These are phyloP conservation scores for Mycena epipterygia DNA, from an alignment of 768 basidiomycete species.

Conservation along the genomic window DNA sequence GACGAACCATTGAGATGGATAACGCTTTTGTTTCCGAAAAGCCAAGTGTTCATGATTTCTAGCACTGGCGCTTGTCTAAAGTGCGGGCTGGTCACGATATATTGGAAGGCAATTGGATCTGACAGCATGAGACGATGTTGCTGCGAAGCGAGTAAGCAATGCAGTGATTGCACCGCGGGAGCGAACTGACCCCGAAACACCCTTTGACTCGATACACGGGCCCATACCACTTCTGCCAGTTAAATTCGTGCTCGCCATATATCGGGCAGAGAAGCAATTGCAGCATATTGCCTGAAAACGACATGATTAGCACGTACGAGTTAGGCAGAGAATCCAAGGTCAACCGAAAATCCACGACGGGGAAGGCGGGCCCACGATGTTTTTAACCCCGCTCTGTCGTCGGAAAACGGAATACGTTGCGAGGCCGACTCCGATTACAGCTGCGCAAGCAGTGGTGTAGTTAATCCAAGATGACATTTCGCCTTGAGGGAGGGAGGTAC, in stretches of 20 bases:
- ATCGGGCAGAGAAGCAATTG: background rate
- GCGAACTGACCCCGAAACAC: slow-evolving; percentile 19
- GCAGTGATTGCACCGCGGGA: background rate
- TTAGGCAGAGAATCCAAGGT: background rate
- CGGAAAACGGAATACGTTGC: slow-evolving; percentile 9
- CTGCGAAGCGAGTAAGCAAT: background rate
- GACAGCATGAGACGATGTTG: slow-evolving; percentile 21
- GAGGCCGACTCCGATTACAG: too few relatives aligned
- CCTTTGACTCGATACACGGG: slow-evolving; percentile 4
- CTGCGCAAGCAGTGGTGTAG: too few relatives aligned
- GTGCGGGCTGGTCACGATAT: slow-evolving; percentile 6
- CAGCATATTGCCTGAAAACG: background rate
- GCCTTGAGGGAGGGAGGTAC: too few relatives aligned
- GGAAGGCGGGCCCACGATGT: too few relatives aligned
- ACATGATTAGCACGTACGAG: background rate
- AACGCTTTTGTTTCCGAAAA: slow-evolving; percentile 10
- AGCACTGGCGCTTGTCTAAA: background rate
- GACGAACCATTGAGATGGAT: background rate
- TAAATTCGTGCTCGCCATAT: slow-evolving; percentile 21
- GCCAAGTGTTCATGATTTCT: background rate
- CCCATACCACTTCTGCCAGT: slow-evolving; percentile 5
- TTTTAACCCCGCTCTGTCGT: slow-evolving; percentile 2
- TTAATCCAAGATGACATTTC: too few relatives aligned
- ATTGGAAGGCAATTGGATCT: slow-evolving; percentile 9
- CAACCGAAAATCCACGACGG: slow-evolving; percentile 25